Evolutionary conservation across 768 basidiomycete genomes (phyloP).

Genomic region (Kwoniella sp.): DNA sequence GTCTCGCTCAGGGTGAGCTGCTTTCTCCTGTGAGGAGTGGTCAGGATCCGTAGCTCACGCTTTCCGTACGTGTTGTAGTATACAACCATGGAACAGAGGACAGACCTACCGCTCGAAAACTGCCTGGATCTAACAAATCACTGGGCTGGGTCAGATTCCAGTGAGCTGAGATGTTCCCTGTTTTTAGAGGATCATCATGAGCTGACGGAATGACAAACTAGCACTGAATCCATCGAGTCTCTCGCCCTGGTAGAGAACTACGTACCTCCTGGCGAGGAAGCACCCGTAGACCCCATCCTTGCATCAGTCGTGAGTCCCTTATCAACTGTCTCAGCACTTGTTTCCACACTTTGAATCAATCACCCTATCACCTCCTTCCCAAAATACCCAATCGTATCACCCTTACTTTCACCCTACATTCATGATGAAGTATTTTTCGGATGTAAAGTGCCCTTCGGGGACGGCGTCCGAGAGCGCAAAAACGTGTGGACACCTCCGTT

Average conservation of each 20-base stretch:
- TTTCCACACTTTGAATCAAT: background rate
- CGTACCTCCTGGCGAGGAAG: slow-evolving; percentile 40
- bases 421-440: slow-evolving; percentile 56
- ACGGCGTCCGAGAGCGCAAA: slow-evolving; percentile 56
- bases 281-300: slow-evolving; percentile 42
- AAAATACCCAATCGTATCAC: background rate
- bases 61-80: slow-evolving; percentile 23
- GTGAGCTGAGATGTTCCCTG: slow-evolving; percentile 25
- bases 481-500: slow-evolving; percentile 56
- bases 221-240: slow-evolving; percentile 52
- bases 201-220: slow-evolving; percentile 28
- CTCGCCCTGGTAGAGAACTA: slow-evolving; percentile 48
- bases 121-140: slow-evolving; percentile 35
- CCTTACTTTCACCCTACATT: slow-evolving; percentile 6
- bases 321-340: too few species aligned
- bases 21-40: background rate
- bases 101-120: slow-evolving; percentile 33
- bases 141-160: slow-evolving; percentile 52
- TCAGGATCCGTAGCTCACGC: slow-evolving; percentile 29
- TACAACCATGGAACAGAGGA: slow-evolving; percentile 53
- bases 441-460: slow-evolving; percentile 51
- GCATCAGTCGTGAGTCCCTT: slow-evolving; percentile 49
- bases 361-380: background rate
- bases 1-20: slow-evolving; percentile 45
- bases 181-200: background rate